phyloP scores from a whole-genome alignment of 805 yeast species.

The Dipodascus albidus region DNA sequence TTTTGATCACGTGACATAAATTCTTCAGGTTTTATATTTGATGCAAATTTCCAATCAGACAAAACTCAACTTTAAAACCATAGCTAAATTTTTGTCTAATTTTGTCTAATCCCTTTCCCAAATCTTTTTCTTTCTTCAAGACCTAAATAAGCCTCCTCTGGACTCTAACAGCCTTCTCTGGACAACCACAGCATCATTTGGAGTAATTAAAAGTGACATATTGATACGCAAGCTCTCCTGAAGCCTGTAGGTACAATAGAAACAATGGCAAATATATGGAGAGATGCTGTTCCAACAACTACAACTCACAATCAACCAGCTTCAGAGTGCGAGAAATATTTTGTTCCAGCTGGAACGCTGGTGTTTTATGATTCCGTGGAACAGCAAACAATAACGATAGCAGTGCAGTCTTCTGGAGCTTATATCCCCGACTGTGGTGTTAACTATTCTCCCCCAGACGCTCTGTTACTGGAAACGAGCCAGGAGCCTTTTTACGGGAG shows the following conservation, averaged over 20 bases:
- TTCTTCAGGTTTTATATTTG: no score
- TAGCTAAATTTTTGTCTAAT: not conserved
- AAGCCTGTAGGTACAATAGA: not conserved
- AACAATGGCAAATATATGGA: conserved; percentile 2
- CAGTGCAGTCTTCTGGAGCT: conserved; percentile 6
- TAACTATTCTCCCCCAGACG: not conserved
- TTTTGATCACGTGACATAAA: no score
- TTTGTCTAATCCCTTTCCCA: not conserved
- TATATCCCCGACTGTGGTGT: conserved; percentile 5
- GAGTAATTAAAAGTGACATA: no score
- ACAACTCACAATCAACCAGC: not conserved
- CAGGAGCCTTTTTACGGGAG: conserved; percentile 23
- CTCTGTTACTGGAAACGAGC: not conserved
- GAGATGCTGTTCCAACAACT: conserved; percentile 2
- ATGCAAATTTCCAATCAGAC: not conserved
- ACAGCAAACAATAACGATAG: conserved; percentile 6
- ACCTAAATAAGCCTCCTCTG: no score
- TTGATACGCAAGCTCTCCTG: not conserved
- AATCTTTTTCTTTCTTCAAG: not conserved
- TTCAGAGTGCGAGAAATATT: conserved; percentile 5
- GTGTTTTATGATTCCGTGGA: conserved; percentile 6
- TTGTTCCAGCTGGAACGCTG: conserved; percentile 11
- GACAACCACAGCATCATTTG: no score
- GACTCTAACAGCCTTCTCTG: no score
- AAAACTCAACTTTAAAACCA: not conserved